These are phyloP conservation scores for Gracilaria caudata DNA, from an alignment of 23 red algal species.

Conservation along the genomic window DNA sequence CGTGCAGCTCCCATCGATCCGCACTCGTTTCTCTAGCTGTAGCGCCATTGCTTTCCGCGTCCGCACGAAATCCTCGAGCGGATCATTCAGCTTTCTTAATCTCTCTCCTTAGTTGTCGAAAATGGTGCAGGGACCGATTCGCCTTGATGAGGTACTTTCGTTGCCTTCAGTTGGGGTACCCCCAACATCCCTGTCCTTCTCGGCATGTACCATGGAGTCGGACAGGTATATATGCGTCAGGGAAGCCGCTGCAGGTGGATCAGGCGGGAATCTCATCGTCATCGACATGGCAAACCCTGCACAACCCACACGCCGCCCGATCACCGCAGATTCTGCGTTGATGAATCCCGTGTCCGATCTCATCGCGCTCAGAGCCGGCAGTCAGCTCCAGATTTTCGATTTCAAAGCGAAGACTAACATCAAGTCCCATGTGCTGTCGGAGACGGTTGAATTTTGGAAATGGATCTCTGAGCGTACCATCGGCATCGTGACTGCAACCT, in stretches of 20 bases:
- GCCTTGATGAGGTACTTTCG: conserved; percentile 70
- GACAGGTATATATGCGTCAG: conserved; percentile 87
- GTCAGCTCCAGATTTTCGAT: conserved; percentile 96
- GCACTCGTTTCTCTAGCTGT: neutral
- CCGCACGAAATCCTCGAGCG: neutral
- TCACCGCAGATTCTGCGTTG: conserved; percentile 95
- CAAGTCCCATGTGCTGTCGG: conserved; percentile 84
- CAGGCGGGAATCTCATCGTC: conserved; percentile 63
- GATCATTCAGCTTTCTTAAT: neutral
- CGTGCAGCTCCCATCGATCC: neutral
- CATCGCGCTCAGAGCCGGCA: conserved; percentile 88
- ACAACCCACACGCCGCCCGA: conserved; percentile 74
- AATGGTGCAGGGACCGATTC: conserved; percentile 76
- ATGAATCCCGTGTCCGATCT: conserved; percentile 90
- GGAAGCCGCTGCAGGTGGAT: conserved; percentile 61
- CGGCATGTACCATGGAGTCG: conserved; percentile 94
- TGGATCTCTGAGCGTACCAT: conserved; percentile 90
- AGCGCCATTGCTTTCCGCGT: neutral
- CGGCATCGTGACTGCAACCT: conserved; percentile 85
- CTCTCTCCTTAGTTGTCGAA: neutral
- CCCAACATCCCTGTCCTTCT: conserved; percentile 84
- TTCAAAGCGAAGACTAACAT: conserved; percentile 85
- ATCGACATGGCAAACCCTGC: conserved; percentile 75
- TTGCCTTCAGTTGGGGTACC: conserved; percentile 72
- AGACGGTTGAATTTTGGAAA: conserved; percentile 92